These are phyloP conservation scores for Penicillium digitatum DNA, from an alignment of 2,329 filamentous ascomycete genomes.

Conservation along the genomic window DNA sequence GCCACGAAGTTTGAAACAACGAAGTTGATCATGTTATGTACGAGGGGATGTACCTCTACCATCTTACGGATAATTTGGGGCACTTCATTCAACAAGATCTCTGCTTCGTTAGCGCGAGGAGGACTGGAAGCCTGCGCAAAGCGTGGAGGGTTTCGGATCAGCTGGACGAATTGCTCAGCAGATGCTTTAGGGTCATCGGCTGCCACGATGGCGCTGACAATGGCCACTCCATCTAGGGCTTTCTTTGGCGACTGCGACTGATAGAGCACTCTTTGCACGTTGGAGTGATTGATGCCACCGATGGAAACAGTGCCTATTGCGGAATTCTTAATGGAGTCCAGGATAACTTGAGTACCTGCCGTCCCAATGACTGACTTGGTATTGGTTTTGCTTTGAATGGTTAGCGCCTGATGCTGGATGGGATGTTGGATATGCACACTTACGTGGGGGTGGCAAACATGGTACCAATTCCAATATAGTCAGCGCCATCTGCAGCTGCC, in stretches of 20 bases:
- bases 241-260: conserved; percentile 60
- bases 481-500: conserved; percentile 72
- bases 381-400: conserved; percentile 66
- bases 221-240: conserved; percentile 71
- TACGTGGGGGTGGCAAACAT: conserved; percentile 81
- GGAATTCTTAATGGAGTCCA: conserved; percentile 55
- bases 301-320: conserved; percentile 67
- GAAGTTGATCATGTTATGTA: conserved; percentile 96
- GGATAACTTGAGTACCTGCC: conserved; percentile 63
- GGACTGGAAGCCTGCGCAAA: conserved; percentile 32
- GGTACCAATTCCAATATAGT: conserved; percentile 88
- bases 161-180: conserved; percentile 55
- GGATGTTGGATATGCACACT: conserved; percentile 24
- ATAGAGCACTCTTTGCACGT: conserved; percentile 69
- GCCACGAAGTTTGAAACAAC: conserved; percentile 95
- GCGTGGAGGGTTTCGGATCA: conserved; percentile 47
- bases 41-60: conserved; percentile 63
- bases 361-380: conserved; percentile 78
- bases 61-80: conserved; percentile 58
- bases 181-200: conserved; percentile 63
- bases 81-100: conserved; percentile 34
- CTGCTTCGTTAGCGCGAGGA: conserved; percentile 27
- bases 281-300: conserved; percentile 76
- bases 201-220: conserved; percentile 84
- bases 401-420: conserved; percentile 3